Base-by-base conservation (phyloP, 2,329 filamentous ascomycete species). In the Pyrenochaeta sp. region DNA sequence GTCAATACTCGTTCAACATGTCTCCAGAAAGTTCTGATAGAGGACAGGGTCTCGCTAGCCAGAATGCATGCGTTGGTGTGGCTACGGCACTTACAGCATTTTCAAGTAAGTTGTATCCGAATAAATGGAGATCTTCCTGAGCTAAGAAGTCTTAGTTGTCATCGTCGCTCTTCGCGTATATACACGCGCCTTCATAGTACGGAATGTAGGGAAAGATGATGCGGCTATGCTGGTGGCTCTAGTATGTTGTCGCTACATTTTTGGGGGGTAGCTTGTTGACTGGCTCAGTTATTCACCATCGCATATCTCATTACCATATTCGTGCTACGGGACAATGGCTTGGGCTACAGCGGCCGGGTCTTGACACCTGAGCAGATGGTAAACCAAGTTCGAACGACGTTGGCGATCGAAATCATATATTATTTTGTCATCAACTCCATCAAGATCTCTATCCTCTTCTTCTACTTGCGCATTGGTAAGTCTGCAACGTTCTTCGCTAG, bases 391-490 rank as follows among this genome's bases (percentile, higher is more conserved):
- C 62, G 67, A 59, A 62, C 64, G 5, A 67, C 72, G 7, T 61
- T 76, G 22, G 64, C 70, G 1, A 71, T 76, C 32, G 57, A 77
- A 46, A 64, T 76, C 37, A 70, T 71, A 1, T 77, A 77, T 58
- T 73, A 72, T 42, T 37, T 72, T 8, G 24, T 68, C 15, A 60
- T 76, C 46, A 67, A 60, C 22, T 49, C 61, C 25, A 71, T 78
- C 58, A 78, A 77, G 50, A 52, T 69, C 1, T 78, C 75, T 1
- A 77, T 78, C 30, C 56, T 77, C 3, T 66, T 69, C 43, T 73
- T 74, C 49, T 78, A 78, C 44, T 56, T 77, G 25, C 70, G 74
- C 50, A 67, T 78, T 43, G 74, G 74, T 77, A 62, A 27, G 65
- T 52, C 19, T 25, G 5, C 13, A 3, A 19, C 5, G 6, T 24